These are phyloP conservation scores for Aureobasidium sp. DNA, from an alignment of 2,329 filamentous ascomycete species.

Conservation along the genomic window DNA sequence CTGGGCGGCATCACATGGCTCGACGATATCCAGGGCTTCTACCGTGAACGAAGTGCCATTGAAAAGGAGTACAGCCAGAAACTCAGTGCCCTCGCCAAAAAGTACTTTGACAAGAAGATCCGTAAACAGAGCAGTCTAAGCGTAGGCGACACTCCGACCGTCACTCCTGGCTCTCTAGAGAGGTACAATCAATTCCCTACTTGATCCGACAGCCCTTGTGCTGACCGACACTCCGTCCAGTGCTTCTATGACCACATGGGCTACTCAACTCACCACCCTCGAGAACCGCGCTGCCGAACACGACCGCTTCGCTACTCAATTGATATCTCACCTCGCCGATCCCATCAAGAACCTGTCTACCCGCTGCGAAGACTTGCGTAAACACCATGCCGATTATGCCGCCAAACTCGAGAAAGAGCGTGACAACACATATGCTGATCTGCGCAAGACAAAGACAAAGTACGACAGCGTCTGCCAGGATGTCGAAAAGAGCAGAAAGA, in stretches of 20 bases:
- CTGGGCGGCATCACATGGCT: conserved; percentile 82
- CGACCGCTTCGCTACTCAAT: conserved; percentile 70
- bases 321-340: conserved; percentile 74
- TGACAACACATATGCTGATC: conserved; percentile 70
- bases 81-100: conserved; percentile 79
- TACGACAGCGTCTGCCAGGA: conserved; percentile 92
- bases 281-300: conserved; percentile 84
- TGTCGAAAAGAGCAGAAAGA: conserved; percentile 89
- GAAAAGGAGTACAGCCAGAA: conserved; percentile 96
- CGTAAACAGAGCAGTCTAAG: conserved; percentile 80
- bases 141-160: conserved; percentile 83
- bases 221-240: conserved; percentile 33
- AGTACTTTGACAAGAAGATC: conserved; percentile 95
- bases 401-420: conserved; percentile 82
- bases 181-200: conserved; percentile 41
- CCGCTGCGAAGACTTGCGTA: conserved; percentile 85
- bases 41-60: conserved; percentile 85
- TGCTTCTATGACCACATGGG: conserved; percentile 94
- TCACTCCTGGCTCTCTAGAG: conserved; percentile 93
- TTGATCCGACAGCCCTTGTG: background rate
- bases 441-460: conserved; percentile 85
- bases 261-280: conserved; percentile 81
- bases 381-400: conserved; percentile 82
- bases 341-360: conserved; percentile 66
- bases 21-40: conserved; percentile 94